phyloP scores from a whole-genome alignment of 768 basidiomycete genomes.

The Kwoniella botswanensis region DNA sequence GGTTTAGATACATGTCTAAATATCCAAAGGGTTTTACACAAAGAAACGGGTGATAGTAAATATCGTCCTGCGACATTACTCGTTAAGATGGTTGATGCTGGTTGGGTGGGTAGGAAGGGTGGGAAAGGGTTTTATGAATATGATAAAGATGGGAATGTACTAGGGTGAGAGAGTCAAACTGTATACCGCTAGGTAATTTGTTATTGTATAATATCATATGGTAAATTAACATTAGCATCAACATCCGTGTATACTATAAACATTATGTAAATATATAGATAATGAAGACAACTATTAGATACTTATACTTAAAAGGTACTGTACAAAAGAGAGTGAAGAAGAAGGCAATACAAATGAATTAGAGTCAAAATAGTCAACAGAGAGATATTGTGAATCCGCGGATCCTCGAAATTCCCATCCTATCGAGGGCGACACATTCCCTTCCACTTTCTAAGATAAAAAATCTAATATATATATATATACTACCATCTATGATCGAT shows the following conservation, averaged over 20 bases:
- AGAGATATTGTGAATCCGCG: too few relatives aligned
- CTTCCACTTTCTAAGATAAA: too few relatives aligned
- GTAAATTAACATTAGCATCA: neutral
- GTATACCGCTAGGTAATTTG: neutral
- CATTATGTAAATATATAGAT: too few relatives aligned
- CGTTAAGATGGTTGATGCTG: slow-evolving; percentile 94
- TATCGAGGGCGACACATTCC: too few relatives aligned
- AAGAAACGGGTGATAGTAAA: slow-evolving; percentile 89
- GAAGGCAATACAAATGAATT: too few relatives aligned
- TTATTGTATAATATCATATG: neutral
- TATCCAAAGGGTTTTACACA: slow-evolving; percentile 86
- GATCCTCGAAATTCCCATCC: too few relatives aligned
- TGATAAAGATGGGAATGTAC: slow-evolving; percentile 18
- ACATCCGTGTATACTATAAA: too few relatives aligned
- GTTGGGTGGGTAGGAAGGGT: slow-evolving; percentile 89
- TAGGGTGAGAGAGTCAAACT: neutral
- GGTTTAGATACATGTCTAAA: slow-evolving; percentile 96
- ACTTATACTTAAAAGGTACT: too few relatives aligned
- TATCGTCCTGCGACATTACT: slow-evolving; percentile 89
- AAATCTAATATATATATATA: neutral
- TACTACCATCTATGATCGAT: neutral
- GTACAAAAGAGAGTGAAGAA: too few relatives aligned
- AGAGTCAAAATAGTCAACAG: too few relatives aligned
- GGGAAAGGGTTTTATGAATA: slow-evolving; percentile 97
- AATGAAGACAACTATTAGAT: too few relatives aligned